A percentile compares a stretch with the other conserved stretches of the same genome.
phyloP scores from a whole-genome alignment of 2,329 filamentous ascomycete species.

The Penicillium sp. region DNA sequence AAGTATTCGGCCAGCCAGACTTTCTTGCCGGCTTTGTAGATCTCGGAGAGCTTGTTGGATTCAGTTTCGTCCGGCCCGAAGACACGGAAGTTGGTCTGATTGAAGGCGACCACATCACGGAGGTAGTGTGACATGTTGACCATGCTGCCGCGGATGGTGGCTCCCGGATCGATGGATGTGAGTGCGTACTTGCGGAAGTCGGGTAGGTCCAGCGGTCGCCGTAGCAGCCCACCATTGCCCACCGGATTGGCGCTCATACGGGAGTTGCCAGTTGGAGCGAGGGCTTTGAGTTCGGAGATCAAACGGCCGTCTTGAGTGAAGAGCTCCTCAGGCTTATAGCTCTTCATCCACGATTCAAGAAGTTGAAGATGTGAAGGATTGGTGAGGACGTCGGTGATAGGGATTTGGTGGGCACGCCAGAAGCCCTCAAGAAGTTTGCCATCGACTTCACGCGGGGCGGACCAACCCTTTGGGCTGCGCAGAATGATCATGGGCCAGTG shows the following conservation, averaged over 20 bases:
- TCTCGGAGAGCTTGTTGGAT: conserved; percentile 64
- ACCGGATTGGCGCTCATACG: conserved; percentile 73
- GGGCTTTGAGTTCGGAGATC: conserved; percentile 52
- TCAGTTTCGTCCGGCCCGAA: conserved; percentile 75
- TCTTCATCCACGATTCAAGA: conserved; percentile 68
- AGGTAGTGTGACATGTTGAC: conserved; percentile 59
- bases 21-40: conserved; percentile 68
- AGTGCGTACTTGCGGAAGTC: conserved; percentile 62
- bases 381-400: conserved; percentile 59
- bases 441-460: conserved; percentile 61
- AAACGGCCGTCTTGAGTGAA: conserved; percentile 59
- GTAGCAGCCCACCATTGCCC: conserved; percentile 60
- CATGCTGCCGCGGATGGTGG: conserved; percentile 56
- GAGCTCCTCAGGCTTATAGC: conserved; percentile 63
- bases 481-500: conserved; percentile 73
- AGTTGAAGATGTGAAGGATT: conserved; percentile 59
- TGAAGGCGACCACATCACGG: conserved; percentile 57
- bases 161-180: conserved; percentile 53
- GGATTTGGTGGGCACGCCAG: conserved; percentile 73
- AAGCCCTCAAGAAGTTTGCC: conserved; percentile 63
- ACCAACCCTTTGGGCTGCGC: conserved; percentile 72
- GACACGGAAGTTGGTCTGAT: conserved; percentile 61
- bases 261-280: conserved; percentile 56
- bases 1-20: conserved; percentile 73
- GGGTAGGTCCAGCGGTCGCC: conserved; percentile 59